Base-by-base conservation (phyloP, 768 basidiomycete species). In the Russula foetens region DNA sequence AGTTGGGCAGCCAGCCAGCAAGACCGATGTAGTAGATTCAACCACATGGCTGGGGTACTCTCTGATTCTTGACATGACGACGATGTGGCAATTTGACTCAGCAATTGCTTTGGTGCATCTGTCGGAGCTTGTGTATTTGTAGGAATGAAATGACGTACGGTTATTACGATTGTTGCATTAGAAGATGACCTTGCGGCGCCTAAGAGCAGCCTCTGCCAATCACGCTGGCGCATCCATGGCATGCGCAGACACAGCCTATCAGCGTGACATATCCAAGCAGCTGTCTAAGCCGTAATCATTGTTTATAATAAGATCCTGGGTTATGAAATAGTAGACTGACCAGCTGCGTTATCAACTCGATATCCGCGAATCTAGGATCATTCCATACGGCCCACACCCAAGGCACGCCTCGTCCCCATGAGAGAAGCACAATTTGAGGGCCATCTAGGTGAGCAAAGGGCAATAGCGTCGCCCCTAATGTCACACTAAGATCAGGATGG, bases 331-430 rank as follows among this genome's bases (percentile, higher is more conserved):
- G n/a, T 46, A 21, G 29, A 68, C 78, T 66, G 66, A 86, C 87
- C 60, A 85, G 65, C 49, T 69, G 68, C 5, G 75, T 70, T 48
- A 86, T 74, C 29, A 72, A 72, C 55, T 85, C 84, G 2, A 77
- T 72, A 38, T 82, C 71, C 29, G 78, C 74, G 41, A 73, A 68
- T 23, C 81, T 76, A 59, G 74, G 73, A 65, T 88, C 86, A 49
- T 72, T 69, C 84, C 86, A 90, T 7, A 77, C 70, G 12, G 68
- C 71, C 87, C 89, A 91, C 56, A 75, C 75, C 87, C 88, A 89
- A 1, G 79, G 77, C 3, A 86, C 69, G 12, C 79, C 71, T 12
- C 75, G 63, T 31, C 82, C 81, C 82, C 84, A 88, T 61, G 72
- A 72, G n/a, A 86, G 56, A n/a, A 90, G 68, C 23, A 86, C 75